Evolutionary conservation across 352 stramenopile genomes (phyloP).

Genomic region (Globisporangium mamillatum): DNA sequence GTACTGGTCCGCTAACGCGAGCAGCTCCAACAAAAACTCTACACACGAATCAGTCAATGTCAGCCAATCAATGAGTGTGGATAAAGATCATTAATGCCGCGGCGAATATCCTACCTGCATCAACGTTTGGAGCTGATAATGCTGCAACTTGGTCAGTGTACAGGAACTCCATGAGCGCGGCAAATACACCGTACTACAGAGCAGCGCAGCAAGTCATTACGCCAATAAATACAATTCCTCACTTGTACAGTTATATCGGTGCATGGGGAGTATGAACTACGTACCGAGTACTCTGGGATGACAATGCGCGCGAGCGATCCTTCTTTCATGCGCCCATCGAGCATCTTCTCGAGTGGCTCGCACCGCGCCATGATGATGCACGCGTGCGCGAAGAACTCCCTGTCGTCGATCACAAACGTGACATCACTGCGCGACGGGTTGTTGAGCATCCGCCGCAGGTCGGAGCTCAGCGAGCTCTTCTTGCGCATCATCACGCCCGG

Average conservation of each 20-base stretch:
- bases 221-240: neutral
- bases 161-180: slow-evolving; percentile 84
- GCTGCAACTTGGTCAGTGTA: slow-evolving; percentile 82
- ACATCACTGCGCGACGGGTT: slow-evolving; percentile 81
- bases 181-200: slow-evolving; percentile 70
- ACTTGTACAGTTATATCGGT: neutral
- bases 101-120: slow-evolving; percentile 29
- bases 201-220: slow-evolving; percentile 9
- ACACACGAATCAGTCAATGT: neutral
- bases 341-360: slow-evolving; percentile 88
- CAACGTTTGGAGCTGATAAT: slow-evolving; percentile 32
- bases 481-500: neutral
- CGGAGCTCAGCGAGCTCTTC: slow-evolving; percentile 48
- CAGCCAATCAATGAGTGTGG: neutral
- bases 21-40: slow-evolving; percentile 83
- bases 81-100: neutral
- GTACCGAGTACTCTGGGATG: slow-evolving; percentile 72
- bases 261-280: slow-evolving; percentile 10
- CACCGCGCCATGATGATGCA: slow-evolving; percentile 88
- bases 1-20: slow-evolving; percentile 85
- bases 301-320: slow-evolving; percentile 56
- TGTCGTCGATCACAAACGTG: slow-evolving; percentile 78
- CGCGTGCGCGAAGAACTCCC: slow-evolving; percentile 68
- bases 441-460: slow-evolving; percentile 84
- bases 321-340: slow-evolving; percentile 88